A percentile compares a stretch with the other conserved stretches of the same genome.
Conservation (phyloP, 2,329 filamentous ascomycete genomes). For the Metarhizium humberi region DNA sequence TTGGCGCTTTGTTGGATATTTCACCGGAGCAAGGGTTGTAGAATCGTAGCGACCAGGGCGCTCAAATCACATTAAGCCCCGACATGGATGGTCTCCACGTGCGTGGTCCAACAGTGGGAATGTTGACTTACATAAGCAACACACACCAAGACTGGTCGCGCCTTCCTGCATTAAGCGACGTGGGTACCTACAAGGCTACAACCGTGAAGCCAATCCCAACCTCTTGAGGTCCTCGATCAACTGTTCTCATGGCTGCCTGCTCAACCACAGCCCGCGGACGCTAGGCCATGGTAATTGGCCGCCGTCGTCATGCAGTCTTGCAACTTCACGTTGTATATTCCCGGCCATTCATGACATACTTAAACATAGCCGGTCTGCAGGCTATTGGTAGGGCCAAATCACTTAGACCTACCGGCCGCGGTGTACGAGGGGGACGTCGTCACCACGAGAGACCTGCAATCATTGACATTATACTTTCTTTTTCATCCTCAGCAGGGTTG, state of each 20-base stretch:
- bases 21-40: background rate
- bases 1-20: background rate
- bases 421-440: background rate
- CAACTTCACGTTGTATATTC: background rate
- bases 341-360: conserved; percentile 12
- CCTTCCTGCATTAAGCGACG: too few species aligned
- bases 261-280: background rate
- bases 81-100: background rate
- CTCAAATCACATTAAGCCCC: background rate
- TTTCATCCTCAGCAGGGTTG: background rate
- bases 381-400: conserved; percentile 19
- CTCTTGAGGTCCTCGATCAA: background rate
- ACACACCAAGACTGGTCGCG: background rate
- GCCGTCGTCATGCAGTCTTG: conserved; percentile 7
- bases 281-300: conserved; percentile 12
- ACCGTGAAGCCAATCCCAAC: background rate
- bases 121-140: conserved; percentile 1
- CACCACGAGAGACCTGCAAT: background rate
- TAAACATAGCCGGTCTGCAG: conserved; percentile 7
- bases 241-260: conserved; percentile 5
- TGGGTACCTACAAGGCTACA: background rate
- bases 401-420: background rate
- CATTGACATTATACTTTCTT: background rate
- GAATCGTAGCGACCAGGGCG: background rate
- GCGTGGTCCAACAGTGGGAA: background rate